Conservation (phyloP, 805 yeast species). For the Pichia paraexigua region DNA sequence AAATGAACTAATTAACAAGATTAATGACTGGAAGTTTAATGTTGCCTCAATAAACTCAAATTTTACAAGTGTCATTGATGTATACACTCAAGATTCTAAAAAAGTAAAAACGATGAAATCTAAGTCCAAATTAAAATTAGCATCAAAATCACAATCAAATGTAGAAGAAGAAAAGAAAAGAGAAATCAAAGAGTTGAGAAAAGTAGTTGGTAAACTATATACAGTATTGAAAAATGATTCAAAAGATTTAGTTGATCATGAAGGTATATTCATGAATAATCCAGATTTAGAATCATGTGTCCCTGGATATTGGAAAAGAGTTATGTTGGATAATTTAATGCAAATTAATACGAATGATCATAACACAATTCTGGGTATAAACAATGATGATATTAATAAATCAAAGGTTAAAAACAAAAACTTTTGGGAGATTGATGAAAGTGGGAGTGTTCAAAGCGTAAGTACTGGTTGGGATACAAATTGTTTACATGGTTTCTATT, state of each 20-base stretch:
- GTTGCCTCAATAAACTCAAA: neutral
- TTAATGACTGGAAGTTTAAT: conserved; percentile 4
- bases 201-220: neutral
- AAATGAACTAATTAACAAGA: conserved; percentile 3
- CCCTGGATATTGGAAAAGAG: conserved; percentile 23
- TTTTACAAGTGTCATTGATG: neutral
- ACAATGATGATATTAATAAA: conserved; percentile 2
- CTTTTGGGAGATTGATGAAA: conserved; percentile 12
- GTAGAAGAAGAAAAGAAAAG: neutral
- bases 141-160: neutral
- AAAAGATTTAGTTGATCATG: conserved; percentile 3
- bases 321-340: conserved; percentile 20
- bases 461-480: conserved; percentile 9
- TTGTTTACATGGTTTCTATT: conserved; percentile 1
- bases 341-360: conserved; percentile 3
- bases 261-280: conserved; percentile 23
- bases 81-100: neutral
- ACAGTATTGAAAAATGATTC: conserved; percentile 2
- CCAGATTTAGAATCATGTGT: conserved; percentile 24
- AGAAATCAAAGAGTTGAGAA: neutral
- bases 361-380: neutral
- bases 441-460: conserved; percentile 5
- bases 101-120: neutral
- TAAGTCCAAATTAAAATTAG: neutral
- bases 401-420: neutral